Evolutionary conservation across 2,329 filamentous ascomycete species (phyloP).

Genomic region (Neurospora crassa): DNA sequence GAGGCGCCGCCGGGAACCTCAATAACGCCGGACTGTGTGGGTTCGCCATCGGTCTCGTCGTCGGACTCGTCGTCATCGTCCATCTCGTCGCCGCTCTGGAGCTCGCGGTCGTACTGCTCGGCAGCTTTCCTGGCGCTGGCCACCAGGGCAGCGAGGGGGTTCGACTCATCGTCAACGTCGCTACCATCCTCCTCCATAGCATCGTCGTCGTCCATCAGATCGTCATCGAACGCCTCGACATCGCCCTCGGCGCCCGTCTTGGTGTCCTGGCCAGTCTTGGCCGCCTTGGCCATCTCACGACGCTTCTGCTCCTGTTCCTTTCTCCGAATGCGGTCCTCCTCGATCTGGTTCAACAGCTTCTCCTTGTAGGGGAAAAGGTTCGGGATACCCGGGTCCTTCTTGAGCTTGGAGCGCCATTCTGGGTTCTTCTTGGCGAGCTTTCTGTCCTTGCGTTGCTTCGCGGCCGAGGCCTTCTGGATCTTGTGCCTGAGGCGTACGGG

Average conservation of each 20-base stretch:
- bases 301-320: slow-evolving; percentile 65
- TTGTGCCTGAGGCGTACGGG: slow-evolving; percentile 87
- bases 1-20: slow-evolving; percentile 44
- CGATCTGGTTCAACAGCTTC: slow-evolving; percentile 86
- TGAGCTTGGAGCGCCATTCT: slow-evolving; percentile 88
- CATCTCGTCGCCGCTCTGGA: slow-evolving; percentile 48
- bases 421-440: slow-evolving; percentile 95
- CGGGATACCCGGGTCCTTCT: slow-evolving; percentile 96
- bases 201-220: slow-evolving; percentile 50
- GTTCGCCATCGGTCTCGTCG: slow-evolving; percentile 41
- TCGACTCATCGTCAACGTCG: slow-evolving; percentile 56
- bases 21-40: slow-evolving; percentile 27
- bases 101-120: slow-evolving; percentile 59
- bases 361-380: slow-evolving; percentile 98
- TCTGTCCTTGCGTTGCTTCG: slow-evolving; percentile 83
- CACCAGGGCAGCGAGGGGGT: slow-evolving; percentile 86
- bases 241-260: slow-evolving; percentile 31
- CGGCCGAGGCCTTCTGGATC: slow-evolving; percentile 83
- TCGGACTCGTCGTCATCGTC: slow-evolving; percentile 51
- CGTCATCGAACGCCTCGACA: slow-evolving; percentile 36
- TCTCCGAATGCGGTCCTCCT: slow-evolving; percentile 74
- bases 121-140: slow-evolving; percentile 75
- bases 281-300: slow-evolving; percentile 62
- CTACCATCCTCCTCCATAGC: slow-evolving; percentile 41
- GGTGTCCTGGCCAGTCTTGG: slow-evolving; percentile 39